Evolutionary conservation across 2,329 filamentous ascomycete genomes (phyloP).

Genomic region (Cyphellophora attinorum): DNA sequence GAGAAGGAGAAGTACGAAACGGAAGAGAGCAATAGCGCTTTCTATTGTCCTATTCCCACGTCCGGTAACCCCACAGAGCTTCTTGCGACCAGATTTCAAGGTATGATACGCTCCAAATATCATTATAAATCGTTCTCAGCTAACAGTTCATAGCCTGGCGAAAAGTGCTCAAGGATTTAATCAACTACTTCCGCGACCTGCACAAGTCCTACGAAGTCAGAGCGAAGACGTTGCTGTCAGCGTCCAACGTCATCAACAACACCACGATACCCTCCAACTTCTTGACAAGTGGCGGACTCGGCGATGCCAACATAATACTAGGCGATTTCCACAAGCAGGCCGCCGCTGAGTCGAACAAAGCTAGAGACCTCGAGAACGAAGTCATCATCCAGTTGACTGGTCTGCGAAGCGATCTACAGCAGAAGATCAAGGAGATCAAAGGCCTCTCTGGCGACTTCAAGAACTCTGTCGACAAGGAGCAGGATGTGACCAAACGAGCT

Average conservation of each 20-base stretch:
- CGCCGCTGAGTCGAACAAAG: conserved; percentile 74
- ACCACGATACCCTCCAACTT: conserved; percentile 66
- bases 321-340: conserved; percentile 74
- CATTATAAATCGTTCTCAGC: not conserved
- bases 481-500: conserved; percentile 70
- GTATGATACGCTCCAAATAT: conserved; percentile 39
- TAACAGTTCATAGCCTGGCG: conserved; percentile 66
- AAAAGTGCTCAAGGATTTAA: conserved; percentile 88
- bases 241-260: conserved; percentile 77
- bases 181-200: conserved; percentile 86
- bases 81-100: conserved; percentile 78
- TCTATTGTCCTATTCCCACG: conserved; percentile 82
- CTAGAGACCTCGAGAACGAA: conserved; percentile 80
- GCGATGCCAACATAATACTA: conserved; percentile 74
- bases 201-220: conserved; percentile 80
- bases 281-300: conserved; percentile 70
- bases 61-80: conserved; percentile 79
- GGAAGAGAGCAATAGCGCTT: conserved; percentile 70
- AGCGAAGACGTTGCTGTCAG: conserved; percentile 70
- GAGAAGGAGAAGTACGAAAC: conserved; percentile 48
- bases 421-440: conserved; percentile 99
- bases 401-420: conserved; percentile 75
- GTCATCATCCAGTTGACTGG: conserved; percentile 81
- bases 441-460: conserved; percentile 89
- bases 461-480: conserved; percentile 91